Conservation (phyloP, 306 rosid species). For the Biancaea sappan region DNA sequence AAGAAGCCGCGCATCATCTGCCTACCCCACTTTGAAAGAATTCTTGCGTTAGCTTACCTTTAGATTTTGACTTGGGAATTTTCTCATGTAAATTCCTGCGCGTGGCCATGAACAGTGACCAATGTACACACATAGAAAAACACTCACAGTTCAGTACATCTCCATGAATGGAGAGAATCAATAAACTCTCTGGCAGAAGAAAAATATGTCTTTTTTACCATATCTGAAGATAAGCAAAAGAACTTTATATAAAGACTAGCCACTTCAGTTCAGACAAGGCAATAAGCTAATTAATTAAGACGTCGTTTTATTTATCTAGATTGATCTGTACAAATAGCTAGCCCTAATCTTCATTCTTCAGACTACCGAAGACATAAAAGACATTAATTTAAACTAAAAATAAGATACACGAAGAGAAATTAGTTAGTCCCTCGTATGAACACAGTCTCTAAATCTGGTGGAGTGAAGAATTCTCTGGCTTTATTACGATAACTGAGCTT, state of each 20-base stretch:
- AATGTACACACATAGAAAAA: neutral
- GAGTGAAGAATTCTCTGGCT: slow-evolving; percentile 65
- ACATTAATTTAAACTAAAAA: slow-evolving; percentile 26
- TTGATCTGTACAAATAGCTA: slow-evolving; percentile 38
- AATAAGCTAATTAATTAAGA: slow-evolving; percentile 7
- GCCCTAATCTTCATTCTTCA: too few relatives aligned
- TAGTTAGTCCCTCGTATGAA: slow-evolving; percentile 65
- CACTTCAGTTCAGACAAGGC: too few relatives aligned
- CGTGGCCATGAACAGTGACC: slow-evolving; percentile 43
- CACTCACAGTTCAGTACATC: neutral
- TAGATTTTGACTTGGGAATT: slow-evolving; percentile 37
- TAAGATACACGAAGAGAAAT: slow-evolving; percentile 22
- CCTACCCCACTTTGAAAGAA: slow-evolving; percentile 44
- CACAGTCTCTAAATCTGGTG: slow-evolving; percentile 81
- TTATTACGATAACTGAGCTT: slow-evolving; percentile 57
- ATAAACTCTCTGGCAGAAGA: neutral
- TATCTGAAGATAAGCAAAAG: slow-evolving; percentile 29
- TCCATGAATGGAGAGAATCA: neutral
- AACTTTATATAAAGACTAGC: neutral
- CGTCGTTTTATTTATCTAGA: slow-evolving; percentile 16
- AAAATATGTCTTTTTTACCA: slow-evolving; percentile 10
- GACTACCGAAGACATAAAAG: slow-evolving; percentile 19
- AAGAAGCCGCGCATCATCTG: slow-evolving; percentile 38
- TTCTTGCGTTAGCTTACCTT: slow-evolving; percentile 38
- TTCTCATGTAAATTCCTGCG: slow-evolving; percentile 23